Evolutionary conservation across 208 protist species (phyloP), one percentile per base, ranked within the genome.

Genomic region (Leishmania tarentolae): DNA sequence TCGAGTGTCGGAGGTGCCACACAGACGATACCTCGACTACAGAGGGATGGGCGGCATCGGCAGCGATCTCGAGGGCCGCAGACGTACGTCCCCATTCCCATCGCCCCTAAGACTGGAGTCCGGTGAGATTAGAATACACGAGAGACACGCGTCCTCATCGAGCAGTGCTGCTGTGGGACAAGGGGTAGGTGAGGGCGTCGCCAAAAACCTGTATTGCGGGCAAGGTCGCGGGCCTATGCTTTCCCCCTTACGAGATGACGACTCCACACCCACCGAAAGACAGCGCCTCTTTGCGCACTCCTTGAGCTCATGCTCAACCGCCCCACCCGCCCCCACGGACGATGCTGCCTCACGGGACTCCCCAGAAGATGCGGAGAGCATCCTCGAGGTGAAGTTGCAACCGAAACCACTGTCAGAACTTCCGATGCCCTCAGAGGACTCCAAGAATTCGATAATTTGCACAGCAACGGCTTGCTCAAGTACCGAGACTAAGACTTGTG

Each of bases 171-270:
- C 19, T 46, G 66, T 19, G 44, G 37, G 37, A 17, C 17, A 5
- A 71, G 40, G 24, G 42, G 68, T 15, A 6, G 44, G 13, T 19
- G 47, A 75, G 21, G 59, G 47, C 46, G 47, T 37, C 31, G 11
- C 71, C 28, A 59, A 72, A n/a, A n/a, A 61, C 6, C 40, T 50
- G 46, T 31, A 57, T 13, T 21, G 13, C 19, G 13, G 44, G 11
- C 44, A 28, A 3, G 13, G 50, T 75, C 71, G 47, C n/a, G 71
- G 47, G 17, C 46, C n/a, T 42, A 75, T 75, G 71, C 71, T 75
- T 5, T 75, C 71, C 17, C 71, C 71, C 47, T 75, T 31, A 9
- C 44, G 71, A 8, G 17, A 75, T 17, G 71, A 75, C 47, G 71
- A 75, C 3, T 5, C 24, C 71, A 59, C 31, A 0, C 47, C 42